phyloP scores from a whole-genome alignment of 345 rosid species.

The Lepidium aucheri region DNA sequence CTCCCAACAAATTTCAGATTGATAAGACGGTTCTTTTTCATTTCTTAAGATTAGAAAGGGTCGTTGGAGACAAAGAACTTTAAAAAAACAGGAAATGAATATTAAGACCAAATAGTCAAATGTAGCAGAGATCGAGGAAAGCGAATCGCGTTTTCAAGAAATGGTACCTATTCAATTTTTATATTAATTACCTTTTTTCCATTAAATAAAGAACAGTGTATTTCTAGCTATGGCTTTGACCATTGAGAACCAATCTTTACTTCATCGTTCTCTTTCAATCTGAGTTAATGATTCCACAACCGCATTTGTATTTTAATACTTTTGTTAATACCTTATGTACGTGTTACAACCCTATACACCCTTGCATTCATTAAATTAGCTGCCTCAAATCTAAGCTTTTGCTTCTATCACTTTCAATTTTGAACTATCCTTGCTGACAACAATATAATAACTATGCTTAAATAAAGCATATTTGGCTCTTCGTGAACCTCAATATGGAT shows the following conservation, averaged over 20 bases:
- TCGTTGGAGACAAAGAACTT: background rate
- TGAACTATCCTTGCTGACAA: too few relatives aligned
- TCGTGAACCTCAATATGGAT: too few relatives aligned
- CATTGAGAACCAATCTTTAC: slow-evolving; percentile 14
- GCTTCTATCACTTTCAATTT: background rate
- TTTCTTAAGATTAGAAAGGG: background rate
- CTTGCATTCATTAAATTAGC: slow-evolving; percentile 21
- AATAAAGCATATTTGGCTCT: too few relatives aligned
- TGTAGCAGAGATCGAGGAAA: slow-evolving; percentile 10
- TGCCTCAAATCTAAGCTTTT: background rate
- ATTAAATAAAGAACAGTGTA: background rate
- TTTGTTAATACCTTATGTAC: slow-evolving; percentile 5
- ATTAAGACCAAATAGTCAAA: slow-evolving; percentile 16
- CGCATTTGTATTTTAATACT: background rate
- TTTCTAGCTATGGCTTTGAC: slow-evolving; percentile 26
- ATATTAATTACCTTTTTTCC: background rate
- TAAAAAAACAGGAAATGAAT: background rate
- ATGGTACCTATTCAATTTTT: background rate
- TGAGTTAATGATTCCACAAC: slow-evolving; percentile 5
- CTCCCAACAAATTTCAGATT: background rate
- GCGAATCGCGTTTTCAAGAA: slow-evolving; percentile 19
- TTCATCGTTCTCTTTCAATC: background rate
- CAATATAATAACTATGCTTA: too few relatives aligned
- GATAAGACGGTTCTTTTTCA: background rate
- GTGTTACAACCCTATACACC: slow-evolving; percentile 20